These are phyloP conservation scores for Pestalotiopsis sp. DNA, from an alignment of 2,329 filamentous ascomycete genomes.

Conservation along the genomic window DNA sequence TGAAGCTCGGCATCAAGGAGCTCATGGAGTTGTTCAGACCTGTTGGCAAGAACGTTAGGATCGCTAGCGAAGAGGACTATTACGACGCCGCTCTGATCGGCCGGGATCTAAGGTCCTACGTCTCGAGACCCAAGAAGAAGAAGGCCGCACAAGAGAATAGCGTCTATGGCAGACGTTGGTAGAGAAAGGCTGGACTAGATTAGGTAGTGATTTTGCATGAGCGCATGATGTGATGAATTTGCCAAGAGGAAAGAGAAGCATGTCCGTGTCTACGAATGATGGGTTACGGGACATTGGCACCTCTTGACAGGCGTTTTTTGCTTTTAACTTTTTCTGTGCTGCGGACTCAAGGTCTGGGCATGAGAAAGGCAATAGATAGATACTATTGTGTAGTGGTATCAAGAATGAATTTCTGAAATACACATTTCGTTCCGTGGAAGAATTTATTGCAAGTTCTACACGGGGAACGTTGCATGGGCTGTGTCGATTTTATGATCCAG, in stretches of 20 bases:
- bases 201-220: neutral
- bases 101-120: conserved; percentile 21
- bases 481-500: no score
- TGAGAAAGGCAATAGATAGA: no score
- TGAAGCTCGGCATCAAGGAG: conserved; percentile 90
- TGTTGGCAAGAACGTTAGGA: conserved; percentile 46
- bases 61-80: neutral
- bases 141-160: conserved; percentile 36
- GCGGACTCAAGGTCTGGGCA: no score
- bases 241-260: neutral
- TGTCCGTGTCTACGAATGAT: no score
- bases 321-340: no score
- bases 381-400: no score
- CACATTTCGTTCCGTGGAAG: no score
- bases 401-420: no score
- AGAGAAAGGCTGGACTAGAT: neutral
- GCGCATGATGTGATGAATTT: neutral
- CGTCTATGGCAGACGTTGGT: conserved; percentile 48
- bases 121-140: neutral
- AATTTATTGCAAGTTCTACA: no score
- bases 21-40: conserved; percentile 88
- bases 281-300: no score
- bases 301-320: no score
- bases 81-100: neutral
- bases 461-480: no score